These are phyloP conservation scores for Artemisia argyi DNA, from an alignment of 129 eudicot species.

Conservation along the genomic window DNA sequence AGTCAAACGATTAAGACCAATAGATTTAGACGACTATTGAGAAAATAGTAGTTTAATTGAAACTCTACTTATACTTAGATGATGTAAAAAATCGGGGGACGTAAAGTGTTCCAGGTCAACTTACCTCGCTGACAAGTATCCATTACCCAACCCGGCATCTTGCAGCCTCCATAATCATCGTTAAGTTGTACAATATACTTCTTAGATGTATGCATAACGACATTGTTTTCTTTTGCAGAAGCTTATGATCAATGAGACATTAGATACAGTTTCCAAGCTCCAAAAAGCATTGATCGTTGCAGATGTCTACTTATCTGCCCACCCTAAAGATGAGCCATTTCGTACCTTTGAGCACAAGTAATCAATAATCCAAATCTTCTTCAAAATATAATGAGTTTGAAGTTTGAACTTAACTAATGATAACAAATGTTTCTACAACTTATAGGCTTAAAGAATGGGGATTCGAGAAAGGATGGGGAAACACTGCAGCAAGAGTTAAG, in stretches of 20 bases:
- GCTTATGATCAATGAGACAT: conserved; percentile 77
- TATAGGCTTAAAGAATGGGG: conserved; percentile 86
- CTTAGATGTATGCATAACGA: background rate
- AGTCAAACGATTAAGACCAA: too few relatives aligned
- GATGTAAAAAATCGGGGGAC: too few relatives aligned
- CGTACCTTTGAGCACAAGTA: conserved; percentile 70
- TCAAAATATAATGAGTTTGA: background rate
- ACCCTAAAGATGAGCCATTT: conserved; percentile 62
- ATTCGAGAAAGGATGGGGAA: conserved; percentile 94
- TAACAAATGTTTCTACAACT: background rate
- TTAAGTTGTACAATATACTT: too few relatives aligned
- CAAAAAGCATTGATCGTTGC: conserved; percentile 71
- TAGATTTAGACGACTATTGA: background rate
- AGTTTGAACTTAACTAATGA: background rate
- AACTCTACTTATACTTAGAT: too few relatives aligned
- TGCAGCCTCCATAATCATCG: too few relatives aligned
- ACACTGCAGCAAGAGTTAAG: conserved; percentile 62
- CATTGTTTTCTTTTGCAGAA: conserved; percentile 47
- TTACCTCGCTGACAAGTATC: too few relatives aligned
- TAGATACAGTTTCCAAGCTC: conserved; percentile 63
- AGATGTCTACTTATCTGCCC: conserved; percentile 67
- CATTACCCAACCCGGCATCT: too few relatives aligned
- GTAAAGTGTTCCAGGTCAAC: too few relatives aligned
- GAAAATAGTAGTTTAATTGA: too few relatives aligned
- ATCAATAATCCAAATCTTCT: background rate